Evolutionary conservation across 371 early-diverging fungal genomes (phyloP).

Genomic region (Choanephora cucurbitarum): DNA sequence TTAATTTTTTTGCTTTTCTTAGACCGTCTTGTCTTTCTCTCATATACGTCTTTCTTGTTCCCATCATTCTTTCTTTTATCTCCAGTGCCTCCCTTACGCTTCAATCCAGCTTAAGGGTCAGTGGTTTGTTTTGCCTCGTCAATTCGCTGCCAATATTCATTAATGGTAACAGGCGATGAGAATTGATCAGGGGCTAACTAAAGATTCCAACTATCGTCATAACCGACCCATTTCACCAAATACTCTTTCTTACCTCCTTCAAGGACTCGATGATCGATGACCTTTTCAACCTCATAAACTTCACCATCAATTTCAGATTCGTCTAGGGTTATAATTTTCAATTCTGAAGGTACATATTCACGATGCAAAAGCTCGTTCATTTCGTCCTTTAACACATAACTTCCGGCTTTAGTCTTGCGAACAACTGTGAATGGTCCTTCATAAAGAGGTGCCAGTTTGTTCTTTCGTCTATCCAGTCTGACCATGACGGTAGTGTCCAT

Average conservation of each 20-base stretch:
- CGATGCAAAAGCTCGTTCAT: conserved; percentile 9
- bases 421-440: conserved; percentile 22
- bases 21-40: too few relatives aligned
- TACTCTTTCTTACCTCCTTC: conserved; percentile 3
- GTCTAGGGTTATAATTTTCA: conserved; percentile 6
- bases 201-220: conserved; percentile 7
- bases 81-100: too few relatives aligned
- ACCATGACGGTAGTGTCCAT: conserved; percentile 11
- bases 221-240: conserved; percentile 10
- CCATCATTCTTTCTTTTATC: too few relatives aligned
- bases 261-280: conserved; percentile 1
- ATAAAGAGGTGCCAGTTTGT: conserved; percentile 10
- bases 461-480: not conserved
- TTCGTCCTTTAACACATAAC: conserved; percentile 18
- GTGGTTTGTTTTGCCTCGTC: conserved; percentile 1
- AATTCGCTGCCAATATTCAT: conserved; percentile 5
- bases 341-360: conserved; percentile 18
- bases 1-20: too few relatives aligned
- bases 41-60: too few relatives aligned
- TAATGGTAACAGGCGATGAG: not conserved
- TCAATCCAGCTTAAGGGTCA: too few relatives aligned
- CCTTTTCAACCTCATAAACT: conserved; percentile 5
- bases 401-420: conserved; percentile 16
- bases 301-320: conserved; percentile 8
- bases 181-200: conserved; percentile 5